Percentiles rank a stretch among this genome's conserved stretches.
phyloP scores from a whole-genome alignment of 2,329 filamentous ascomycete species.

The Didymella pomorum region DNA sequence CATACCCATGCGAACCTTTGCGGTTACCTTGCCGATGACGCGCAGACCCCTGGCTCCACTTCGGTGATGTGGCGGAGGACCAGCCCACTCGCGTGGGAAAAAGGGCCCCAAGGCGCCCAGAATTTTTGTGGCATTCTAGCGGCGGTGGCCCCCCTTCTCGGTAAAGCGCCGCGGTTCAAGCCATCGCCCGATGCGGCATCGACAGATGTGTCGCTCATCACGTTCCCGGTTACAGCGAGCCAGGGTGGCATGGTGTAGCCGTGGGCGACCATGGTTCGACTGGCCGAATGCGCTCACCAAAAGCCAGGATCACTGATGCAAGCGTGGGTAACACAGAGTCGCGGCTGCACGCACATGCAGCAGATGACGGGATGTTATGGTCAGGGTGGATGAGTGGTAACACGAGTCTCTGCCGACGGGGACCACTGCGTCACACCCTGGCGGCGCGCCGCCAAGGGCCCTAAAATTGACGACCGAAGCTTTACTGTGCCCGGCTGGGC shows the following conservation, averaged over 20 bases:
- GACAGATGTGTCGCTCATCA: conserved; percentile 36
- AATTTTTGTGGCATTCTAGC: conserved; percentile 39
- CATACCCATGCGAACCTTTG: conserved; percentile 17
- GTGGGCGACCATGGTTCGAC: conserved; percentile 20
- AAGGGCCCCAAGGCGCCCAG: conserved; percentile 29
- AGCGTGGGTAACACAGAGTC: conserved; percentile 32
- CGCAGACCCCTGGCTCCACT: conserved; percentile 45
- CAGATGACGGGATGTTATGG: conserved; percentile 42
- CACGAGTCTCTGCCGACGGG: conserved; percentile 44
- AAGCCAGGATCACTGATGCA: conserved; percentile 42
- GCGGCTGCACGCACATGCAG: conserved; percentile 41
- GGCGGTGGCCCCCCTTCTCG: conserved; percentile 37
- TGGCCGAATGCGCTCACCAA: conserved; percentile 30
- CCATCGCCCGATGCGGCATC: conserved; percentile 30
- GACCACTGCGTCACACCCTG: conserved; percentile 42
- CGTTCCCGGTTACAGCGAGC: conserved; percentile 25
- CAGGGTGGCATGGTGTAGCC: conserved; percentile 24
- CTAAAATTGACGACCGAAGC: conserved; percentile 46
- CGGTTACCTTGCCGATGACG: conserved; percentile 47
- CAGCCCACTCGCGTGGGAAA: conserved; percentile 44
- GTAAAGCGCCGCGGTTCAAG: conserved; percentile 29
- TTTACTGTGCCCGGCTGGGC: conserved; percentile 34
- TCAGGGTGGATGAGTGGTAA: conserved; percentile 41
- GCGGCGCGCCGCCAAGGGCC: conserved; percentile 27
- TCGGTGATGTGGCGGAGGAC: conserved; percentile 31